These are phyloP conservation scores for Huntiella omanensis DNA, from an alignment of 2,329 filamentous ascomycete genomes.

Conservation along the genomic window DNA sequence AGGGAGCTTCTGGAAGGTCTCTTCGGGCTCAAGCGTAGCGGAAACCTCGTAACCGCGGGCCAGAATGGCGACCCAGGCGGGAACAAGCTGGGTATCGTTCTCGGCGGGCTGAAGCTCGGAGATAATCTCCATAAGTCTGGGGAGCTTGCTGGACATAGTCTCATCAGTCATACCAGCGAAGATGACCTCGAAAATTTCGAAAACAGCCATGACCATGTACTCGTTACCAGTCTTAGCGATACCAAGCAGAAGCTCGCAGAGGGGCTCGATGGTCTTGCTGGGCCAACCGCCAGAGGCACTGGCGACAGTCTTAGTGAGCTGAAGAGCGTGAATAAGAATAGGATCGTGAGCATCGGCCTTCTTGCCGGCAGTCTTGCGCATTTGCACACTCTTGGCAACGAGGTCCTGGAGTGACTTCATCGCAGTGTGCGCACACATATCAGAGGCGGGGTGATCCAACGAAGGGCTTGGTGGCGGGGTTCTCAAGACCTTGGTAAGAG, in stretches of 20 bases:
- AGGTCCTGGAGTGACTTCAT: constrained; percentile 64
- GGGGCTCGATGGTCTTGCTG: constrained; percentile 78
- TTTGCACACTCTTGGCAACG: constrained; percentile 38
- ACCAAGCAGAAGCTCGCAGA: constrained; percentile 75
- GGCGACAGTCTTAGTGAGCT: constrained; percentile 80
- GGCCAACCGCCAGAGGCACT: constrained; percentile 84
- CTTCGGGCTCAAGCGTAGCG: constrained; percentile 69
- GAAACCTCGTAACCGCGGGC: constrained; percentile 90
- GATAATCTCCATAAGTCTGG: constrained; percentile 76
- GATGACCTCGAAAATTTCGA: constrained; percentile 94
- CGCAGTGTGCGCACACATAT: constrained; percentile 88
- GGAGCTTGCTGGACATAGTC: constrained; percentile 73
- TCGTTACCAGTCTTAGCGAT: constrained; percentile 86
- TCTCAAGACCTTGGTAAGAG: constrained; percentile 63
- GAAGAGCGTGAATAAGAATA: constrained; percentile 73
- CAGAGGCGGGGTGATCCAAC: constrained; percentile 81
- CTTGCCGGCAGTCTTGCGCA: constrained; percentile 41
- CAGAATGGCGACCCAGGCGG: constrained; percentile 89
- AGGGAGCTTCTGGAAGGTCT: constrained; percentile 81
- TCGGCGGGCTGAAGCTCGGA: constrained; percentile 76
- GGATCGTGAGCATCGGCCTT: constrained; percentile 54
- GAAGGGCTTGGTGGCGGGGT: constrained; percentile 79
- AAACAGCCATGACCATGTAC: constrained; percentile 87
- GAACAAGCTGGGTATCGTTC: constrained; percentile 85
- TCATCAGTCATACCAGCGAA: constrained; percentile 86